Evolutionary conservation across 2,329 filamentous ascomycete species (phyloP), one percentile per base, ranked within the genome.

Genomic region (Alternaria burnsii): DNA sequence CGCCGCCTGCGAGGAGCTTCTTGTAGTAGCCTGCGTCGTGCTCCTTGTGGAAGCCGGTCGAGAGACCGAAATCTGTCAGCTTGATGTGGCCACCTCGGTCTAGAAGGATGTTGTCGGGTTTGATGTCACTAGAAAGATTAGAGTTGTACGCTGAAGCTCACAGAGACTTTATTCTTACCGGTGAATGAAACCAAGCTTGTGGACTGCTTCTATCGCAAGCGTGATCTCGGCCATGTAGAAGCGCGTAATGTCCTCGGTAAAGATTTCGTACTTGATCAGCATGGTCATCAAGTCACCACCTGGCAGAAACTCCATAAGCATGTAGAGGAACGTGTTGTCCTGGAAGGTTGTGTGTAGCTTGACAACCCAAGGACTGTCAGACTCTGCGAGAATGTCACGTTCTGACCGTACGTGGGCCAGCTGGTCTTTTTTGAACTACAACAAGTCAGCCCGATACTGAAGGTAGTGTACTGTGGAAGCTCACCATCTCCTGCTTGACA

Each of bases 191-290:
- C 95, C 95, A 67, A 98, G 87, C 79, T 97, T 97, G 81, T 99
- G 95, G 42, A 99, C 95, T 14, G 95, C 95, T 77, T 99, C 95
- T 69, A 99, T 98, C n/a, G 95, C 95, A 76, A 98, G 86, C 24
- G 97, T 92, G 72, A 98, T 94, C 80, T 99, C 94, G 24, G 95
- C 95, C 88, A 99, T 99, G 81, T 99, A 99, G 81, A 99, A 99
- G 18, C 95, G 89, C 30, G 95, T 99, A 69, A 99, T 98, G 70
- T 99, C 95, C 79, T 98, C 94, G 0, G 93, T 97, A 80, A 99
- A 99, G 78, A 99, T 97, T 79, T 99, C 95, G 76, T 99, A 99
- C 85, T 98, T 99, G 84, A 99, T 99, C 70, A 99, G 85, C 95
- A 99, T 99, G 4, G 95, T 99, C 95, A 99, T 99, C 78, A 99